Conservation (phyloP, 768 basidiomycete genomes). For the Chalciporus pseudorubinellus region DNA sequence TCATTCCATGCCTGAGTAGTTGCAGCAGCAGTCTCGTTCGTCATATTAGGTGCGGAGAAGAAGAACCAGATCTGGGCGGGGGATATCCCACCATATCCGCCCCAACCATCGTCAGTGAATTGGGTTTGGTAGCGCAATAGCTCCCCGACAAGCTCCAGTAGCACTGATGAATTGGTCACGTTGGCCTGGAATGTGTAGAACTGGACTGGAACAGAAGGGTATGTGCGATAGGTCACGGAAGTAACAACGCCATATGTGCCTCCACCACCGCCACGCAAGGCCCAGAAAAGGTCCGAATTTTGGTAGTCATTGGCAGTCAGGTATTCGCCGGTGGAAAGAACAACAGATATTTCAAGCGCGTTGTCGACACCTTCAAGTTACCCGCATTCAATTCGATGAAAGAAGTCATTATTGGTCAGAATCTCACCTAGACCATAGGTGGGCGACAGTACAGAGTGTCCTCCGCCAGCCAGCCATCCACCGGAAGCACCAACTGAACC, state of each 20-base stretch:
- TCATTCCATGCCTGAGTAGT: conserved; percentile 34
- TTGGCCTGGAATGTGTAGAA: conserved; percentile 28
- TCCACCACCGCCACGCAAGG: conserved; percentile 50
- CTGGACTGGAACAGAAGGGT: conserved; percentile 36
- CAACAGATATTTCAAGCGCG: conserved; percentile 42
- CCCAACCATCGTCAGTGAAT: conserved; percentile 44
- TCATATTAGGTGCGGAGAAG: conserved; percentile 36
- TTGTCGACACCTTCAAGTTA: conserved; percentile 43
- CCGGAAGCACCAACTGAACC: conserved; percentile 38
- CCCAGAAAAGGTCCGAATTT: conserved; percentile 51
- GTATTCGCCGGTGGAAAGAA: conserved; percentile 41
- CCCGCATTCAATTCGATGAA: not conserved
- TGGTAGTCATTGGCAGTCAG: conserved; percentile 40
- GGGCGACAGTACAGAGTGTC: conserved; percentile 42
- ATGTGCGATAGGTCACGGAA: conserved; percentile 44
- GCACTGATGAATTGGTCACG: conserved; percentile 26
- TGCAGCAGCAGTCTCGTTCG: conserved; percentile 32
- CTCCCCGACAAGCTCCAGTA: conserved; percentile 33
- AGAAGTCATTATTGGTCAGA: not conserved
- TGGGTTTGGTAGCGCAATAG: conserved; percentile 34
- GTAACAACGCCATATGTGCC: conserved; percentile 47
- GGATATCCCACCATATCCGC: conserved; percentile 32
- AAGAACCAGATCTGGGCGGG: conserved; percentile 8
- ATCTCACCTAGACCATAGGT: conserved; percentile 41
- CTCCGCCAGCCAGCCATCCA: conserved; percentile 49